A percentile compares a stretch with the other conserved stretches of the same genome.
phyloP scores from a whole-genome alignment of 1,139 yeast genomes.

The Diutina neorugosa region DNA sequence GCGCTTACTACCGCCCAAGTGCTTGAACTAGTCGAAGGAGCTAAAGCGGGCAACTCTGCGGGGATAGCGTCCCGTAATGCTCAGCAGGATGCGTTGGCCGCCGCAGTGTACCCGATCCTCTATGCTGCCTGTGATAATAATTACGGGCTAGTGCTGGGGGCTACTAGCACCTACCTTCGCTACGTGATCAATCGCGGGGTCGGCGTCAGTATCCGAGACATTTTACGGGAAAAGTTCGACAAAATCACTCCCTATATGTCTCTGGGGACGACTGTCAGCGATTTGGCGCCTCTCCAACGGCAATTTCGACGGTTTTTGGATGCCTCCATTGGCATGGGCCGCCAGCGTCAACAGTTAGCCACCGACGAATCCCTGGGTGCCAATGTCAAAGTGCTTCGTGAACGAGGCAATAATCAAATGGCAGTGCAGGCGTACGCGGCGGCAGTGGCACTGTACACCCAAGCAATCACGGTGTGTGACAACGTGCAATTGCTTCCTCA shows the following conservation, averaged over 20 bases:
- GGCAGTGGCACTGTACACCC: conserved; percentile 29
- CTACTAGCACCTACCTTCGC: background rate
- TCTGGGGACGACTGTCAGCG: background rate
- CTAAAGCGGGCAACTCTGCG: background rate
- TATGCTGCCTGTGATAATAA: background rate
- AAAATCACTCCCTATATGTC: background rate
- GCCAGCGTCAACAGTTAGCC: background rate
- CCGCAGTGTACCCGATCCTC: conserved; percentile 1
- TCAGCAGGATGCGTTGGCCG: background rate
- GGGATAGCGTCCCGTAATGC: background rate
- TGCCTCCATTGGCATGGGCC: background rate
- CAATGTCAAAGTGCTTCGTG: conserved; percentile 15
- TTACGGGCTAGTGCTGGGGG: background rate
- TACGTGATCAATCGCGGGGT: background rate
- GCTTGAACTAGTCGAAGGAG: background rate
- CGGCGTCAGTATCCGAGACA: background rate
- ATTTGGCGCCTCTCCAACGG: background rate
- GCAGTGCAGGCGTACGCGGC: conserved; percentile 25
- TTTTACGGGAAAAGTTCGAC: background rate
- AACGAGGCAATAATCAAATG: conserved; percentile 33
- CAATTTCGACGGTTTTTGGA: background rate
- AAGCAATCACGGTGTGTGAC: conserved; percentile 15
- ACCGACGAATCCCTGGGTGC: background rate
- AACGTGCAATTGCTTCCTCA: conserved; percentile 16
- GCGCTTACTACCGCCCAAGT: background rate